Evolutionary conservation across 768 basidiomycete genomes (phyloP).

Genomic region (Macrocybe gigantea): DNA sequence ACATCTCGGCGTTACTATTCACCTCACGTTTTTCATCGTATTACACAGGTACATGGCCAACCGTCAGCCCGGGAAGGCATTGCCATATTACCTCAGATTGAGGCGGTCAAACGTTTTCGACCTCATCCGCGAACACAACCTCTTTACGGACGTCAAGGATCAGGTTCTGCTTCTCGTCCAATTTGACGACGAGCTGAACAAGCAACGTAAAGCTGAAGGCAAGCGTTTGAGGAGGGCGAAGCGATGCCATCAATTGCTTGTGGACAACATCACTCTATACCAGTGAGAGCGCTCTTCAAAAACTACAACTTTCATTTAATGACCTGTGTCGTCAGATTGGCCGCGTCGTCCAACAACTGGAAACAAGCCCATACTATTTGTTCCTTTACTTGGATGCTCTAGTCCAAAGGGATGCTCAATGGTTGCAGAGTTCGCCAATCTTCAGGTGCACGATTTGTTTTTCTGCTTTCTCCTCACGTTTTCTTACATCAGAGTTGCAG

Average conservation of each 20-base stretch:
- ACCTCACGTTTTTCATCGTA: not conserved
- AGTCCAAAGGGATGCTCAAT: constrained; percentile 74
- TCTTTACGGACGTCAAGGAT: constrained; percentile 93
- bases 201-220: constrained; percentile 43
- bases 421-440: constrained; percentile 76
- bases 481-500: constrained; percentile 24
- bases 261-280: constrained; percentile 97
- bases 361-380: constrained; percentile 69
- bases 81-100: constrained; percentile 84
- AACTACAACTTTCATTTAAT: constrained; percentile 2
- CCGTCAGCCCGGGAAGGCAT: constrained; percentile 89
- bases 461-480: not conserved
- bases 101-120: constrained; percentile 89
- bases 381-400: constrained; percentile 92
- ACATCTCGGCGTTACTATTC: not conserved
- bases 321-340: constrained; percentile 51
- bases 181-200: constrained; percentile 85
- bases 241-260: constrained; percentile 83
- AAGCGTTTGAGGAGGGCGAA: constrained; percentile 40
- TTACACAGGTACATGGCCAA: constrained; percentile 68
- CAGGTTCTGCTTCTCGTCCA: constrained; percentile 90
- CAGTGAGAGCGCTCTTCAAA: constrained; percentile 41
- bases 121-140: constrained; percentile 86
- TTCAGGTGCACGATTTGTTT: constrained; percentile 44
- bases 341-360: constrained; percentile 84